Evolutionary conservation across 768 basidiomycete genomes (phyloP).

Genomic region (Daedaleopsis sinensis): DNA sequence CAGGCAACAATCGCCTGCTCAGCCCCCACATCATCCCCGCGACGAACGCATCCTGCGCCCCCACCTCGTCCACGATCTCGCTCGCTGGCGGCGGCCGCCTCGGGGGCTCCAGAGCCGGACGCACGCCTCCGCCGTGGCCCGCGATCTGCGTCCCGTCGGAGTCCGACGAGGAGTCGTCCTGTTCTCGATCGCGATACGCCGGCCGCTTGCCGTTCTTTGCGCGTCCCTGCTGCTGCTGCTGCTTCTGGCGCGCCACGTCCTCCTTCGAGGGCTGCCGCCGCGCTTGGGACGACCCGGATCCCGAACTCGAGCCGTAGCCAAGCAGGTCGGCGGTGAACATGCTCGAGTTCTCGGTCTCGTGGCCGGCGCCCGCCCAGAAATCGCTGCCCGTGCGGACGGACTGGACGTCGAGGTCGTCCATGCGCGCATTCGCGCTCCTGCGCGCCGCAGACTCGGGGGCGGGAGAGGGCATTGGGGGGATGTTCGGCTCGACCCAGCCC

Average conservation of each 20-base stretch:
- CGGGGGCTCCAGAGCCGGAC: slow-evolving; percentile 6
- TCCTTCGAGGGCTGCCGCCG: neutral
- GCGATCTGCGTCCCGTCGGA: slow-evolving; percentile 64
- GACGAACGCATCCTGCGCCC: slow-evolving; percentile 82
- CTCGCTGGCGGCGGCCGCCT: slow-evolving; percentile 17
- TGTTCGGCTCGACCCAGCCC: slow-evolving; percentile 62
- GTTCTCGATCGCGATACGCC: slow-evolving; percentile 19
- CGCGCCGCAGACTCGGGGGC: slow-evolving; percentile 13
- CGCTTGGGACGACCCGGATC: neutral
- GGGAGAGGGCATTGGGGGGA: slow-evolving; percentile 22
- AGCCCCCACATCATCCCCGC: slow-evolving; percentile 87
- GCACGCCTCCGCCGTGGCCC: slow-evolving; percentile 24
- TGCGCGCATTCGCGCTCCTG: slow-evolving; percentile 2
- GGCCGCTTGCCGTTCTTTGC: slow-evolving; percentile 17
- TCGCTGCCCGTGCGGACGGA: slow-evolving; percentile 71
- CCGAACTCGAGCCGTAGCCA: slow-evolving; percentile 7
- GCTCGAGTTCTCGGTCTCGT: slow-evolving; percentile 55
- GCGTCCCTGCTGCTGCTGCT: slow-evolving; percentile 10
- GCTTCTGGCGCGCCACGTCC: neutral
- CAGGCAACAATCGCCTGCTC: slow-evolving; percentile 71
- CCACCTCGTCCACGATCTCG: slow-evolving; percentile 67
- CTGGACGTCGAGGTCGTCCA: slow-evolving; percentile 34
- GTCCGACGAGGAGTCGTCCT: slow-evolving; percentile 40
- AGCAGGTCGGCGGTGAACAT: slow-evolving; percentile 48
- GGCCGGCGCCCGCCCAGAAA: slow-evolving; percentile 66